Percentiles rank a stretch among this genome's conserved stretches.
Evolutionary conservation across 176 grass and related monocot species (phyloP).

Genomic region (Carex parvula): DNA sequence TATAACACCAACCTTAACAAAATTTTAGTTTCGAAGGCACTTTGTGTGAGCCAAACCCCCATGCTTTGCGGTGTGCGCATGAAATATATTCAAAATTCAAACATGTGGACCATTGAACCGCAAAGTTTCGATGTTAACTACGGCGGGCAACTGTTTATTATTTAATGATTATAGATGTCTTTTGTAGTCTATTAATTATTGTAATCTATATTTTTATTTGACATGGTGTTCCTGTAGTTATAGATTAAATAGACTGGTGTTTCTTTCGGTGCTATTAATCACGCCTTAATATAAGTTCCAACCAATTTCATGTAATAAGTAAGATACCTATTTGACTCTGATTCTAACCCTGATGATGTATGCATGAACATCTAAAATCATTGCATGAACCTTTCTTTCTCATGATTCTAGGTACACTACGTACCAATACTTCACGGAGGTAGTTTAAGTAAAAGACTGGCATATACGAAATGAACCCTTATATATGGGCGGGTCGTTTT

Average conservation of each 20-base stretch:
- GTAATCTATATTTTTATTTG: neutral
- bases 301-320: conserved; percentile 6
- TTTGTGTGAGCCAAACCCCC: conserved; percentile 56
- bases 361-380: neutral
- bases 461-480: neutral
- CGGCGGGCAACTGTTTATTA: neutral
- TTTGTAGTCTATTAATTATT: neutral
- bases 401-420: neutral
- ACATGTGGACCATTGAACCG: neutral
- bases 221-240: neutral
- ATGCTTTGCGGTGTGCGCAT: conserved; percentile 49
- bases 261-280: neutral
- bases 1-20: conserved; percentile 29
- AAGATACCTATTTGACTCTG: conserved; percentile 10
- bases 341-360: conserved; percentile 5
- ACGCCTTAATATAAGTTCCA: conserved; percentile 2
- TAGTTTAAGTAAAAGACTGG: neutral
- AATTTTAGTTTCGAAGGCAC: conserved; percentile 43
- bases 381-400: conserved; percentile 1
- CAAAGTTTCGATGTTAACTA: neutral
- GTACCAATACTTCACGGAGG: neutral
- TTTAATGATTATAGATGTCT: neutral
- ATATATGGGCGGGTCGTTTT: neutral
- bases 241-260: neutral
- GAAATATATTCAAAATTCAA: conserved; percentile 16